Percentiles rank a stretch among this genome's conserved stretches.
Conservation (phyloP, 768 basidiomycete genomes). For the Kwoniella europaea region DNA sequence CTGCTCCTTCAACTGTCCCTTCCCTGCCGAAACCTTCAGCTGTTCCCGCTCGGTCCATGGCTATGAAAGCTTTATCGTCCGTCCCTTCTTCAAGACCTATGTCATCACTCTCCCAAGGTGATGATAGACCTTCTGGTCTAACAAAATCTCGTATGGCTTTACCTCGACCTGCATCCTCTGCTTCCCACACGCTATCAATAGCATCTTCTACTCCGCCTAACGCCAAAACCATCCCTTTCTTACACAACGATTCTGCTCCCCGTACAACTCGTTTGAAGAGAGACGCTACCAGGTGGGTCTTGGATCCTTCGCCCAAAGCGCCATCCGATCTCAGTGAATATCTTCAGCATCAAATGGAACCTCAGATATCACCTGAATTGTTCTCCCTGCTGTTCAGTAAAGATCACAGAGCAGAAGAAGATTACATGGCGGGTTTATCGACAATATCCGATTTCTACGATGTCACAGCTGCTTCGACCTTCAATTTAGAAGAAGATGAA, state of each 20-base stretch:
- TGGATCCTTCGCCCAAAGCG: conserved; percentile 79
- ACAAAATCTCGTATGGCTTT: conserved; percentile 55
- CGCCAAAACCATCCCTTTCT: conserved; percentile 59
- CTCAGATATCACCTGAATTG: conserved; percentile 75
- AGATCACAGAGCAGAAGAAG: conserved; percentile 93
- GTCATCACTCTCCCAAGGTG: conserved; percentile 53
- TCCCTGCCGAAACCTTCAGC: conserved; percentile 21
- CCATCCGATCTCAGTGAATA: conserved; percentile 80
- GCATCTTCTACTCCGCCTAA: conserved; percentile 24
- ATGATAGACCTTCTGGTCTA: conserved; percentile 41
- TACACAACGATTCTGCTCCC: conserved; percentile 66
- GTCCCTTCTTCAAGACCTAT: conserved; percentile 52
- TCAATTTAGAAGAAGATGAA: conserved; percentile 62
- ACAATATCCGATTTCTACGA: conserved; percentile 77
- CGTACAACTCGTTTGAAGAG: conserved; percentile 70
- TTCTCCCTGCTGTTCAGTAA: conserved; percentile 83
- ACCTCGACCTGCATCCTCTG: conserved; percentile 60
- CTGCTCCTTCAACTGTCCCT: conserved; percentile 51
- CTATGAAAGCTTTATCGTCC: conserved; percentile 50
- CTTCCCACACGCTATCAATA: conserved; percentile 62
- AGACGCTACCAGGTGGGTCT: conserved; percentile 80
- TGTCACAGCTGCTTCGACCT: conserved; percentile 65
- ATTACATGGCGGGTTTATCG: conserved; percentile 78
- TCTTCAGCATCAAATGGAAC: conserved; percentile 90
- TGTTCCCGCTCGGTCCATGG: conserved; percentile 42